Evolutionary conservation across 805 yeast genomes (phyloP).

Genomic region (Candida khao-thaluensis): DNA sequence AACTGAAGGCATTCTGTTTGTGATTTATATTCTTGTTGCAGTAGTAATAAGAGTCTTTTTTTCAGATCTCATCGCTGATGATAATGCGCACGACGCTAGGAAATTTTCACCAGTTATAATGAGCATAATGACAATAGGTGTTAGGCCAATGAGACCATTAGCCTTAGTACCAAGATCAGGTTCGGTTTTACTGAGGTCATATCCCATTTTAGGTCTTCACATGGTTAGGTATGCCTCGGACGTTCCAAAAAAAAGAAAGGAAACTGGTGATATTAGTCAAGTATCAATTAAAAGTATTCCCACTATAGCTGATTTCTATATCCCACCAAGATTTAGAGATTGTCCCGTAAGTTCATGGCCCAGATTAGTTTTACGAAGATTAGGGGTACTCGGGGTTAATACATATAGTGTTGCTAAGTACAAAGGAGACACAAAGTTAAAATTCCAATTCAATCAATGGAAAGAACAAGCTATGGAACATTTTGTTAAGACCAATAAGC

Average conservation of each 20-base stretch:
- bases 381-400: constrained; percentile 67
- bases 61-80: constrained; percentile 1
- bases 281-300: constrained; percentile 40
- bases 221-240: background rate
- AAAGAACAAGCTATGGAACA: constrained; percentile 79
- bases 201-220: too few relatives aligned
- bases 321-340: constrained; percentile 35
- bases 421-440: constrained; percentile 41
- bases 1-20: constrained; percentile 31
- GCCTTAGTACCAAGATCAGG: too few relatives aligned
- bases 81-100: constrained; percentile 1
- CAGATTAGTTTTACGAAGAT: constrained; percentile 53
- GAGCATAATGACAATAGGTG: background rate
- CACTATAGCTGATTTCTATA: constrained; percentile 43
- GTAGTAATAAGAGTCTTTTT: too few relatives aligned
- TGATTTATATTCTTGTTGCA: too few relatives aligned
- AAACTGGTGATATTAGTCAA: constrained; percentile 31
- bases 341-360: constrained; percentile 38
- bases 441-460: constrained; percentile 72
- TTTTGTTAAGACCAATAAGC: constrained; percentile 74
- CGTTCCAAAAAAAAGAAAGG: constrained; percentile 16
- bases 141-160: background rate
- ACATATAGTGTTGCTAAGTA: constrained; percentile 52
- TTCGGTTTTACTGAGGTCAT: too few relatives aligned
- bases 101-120: constrained; percentile 1